Evolutionary conservation across 208 protist species (phyloP), one percentile per base, ranked within the genome.

Genomic region (Leptomonas seymouri): DNA sequence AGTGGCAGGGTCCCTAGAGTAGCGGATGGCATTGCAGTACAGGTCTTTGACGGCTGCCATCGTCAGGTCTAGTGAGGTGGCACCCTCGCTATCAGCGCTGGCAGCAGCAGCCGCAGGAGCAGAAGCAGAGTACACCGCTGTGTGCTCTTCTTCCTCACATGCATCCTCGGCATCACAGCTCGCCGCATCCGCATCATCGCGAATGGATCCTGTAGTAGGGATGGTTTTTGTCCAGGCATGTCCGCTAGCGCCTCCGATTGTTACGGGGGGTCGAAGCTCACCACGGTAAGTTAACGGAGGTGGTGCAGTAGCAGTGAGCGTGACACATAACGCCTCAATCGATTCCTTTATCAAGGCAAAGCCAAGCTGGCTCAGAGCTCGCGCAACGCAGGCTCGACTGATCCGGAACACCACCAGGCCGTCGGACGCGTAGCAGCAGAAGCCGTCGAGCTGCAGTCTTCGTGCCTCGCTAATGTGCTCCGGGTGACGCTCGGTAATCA

Each of bases 281-380:
- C 82, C 79, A 23, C 82, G 71, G 71, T 80, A 85, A 0, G 71
- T 72, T 30, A 85, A 57, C 36, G 60, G 70, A n/a, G 78, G 82
- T 28, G 82, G 82, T 20, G 78, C 71, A 2, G 79, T 44, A n/a
- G 79, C 69, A 0, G 73, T 82, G 20, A 88, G 76, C 0, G 79
- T 77, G 18, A 85, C 76, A 49, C 75, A 68, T 41, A 88, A 42
- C 39, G 71, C 74, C 56, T 85, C 82, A 27, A 79, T 60, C 23
- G 71, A 80, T 49, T 88, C 79, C 16, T 50, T 62, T 30, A 80
- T 25, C 0, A 71, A 74, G 12, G 78, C 45, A 58, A 68, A 72
- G 3, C 58, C 65, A 3, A 88, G 46, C 61, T 85, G 80, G 25
- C 66, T 60, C 23, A 88, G 39, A 14, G 78, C 71, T 14, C 61